phyloP scores from a whole-genome alignment of 2,329 filamentous ascomycete genomes.

The Trichoderma sp. region DNA sequence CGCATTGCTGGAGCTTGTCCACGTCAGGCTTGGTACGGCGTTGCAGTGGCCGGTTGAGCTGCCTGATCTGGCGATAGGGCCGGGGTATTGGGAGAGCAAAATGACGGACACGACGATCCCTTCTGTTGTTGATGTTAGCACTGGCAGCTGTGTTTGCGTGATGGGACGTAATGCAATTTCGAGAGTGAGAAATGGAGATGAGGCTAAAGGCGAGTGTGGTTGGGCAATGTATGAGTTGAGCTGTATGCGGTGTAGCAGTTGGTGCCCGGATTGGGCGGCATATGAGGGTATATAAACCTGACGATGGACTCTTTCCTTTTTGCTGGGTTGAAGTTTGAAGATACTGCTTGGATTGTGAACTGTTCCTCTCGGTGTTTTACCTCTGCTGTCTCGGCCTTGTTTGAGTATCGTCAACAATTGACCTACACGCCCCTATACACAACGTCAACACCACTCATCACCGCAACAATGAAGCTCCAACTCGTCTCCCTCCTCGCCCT shows the following conservation, averaged over 20 bases:
- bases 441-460: background rate
- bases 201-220: background rate
- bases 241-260: background rate
- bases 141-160: background rate
- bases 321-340: too few relatives aligned
- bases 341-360: background rate
- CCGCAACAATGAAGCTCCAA: constrained; percentile 27
- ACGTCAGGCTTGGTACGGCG: background rate
- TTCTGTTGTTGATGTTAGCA: background rate
- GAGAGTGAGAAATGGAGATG: background rate
- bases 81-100: background rate
- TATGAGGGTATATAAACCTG: constrained; percentile 8
- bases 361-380: background rate
- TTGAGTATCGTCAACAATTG: background rate
- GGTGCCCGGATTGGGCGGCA: background rate
- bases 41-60: background rate
- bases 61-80: constrained; percentile 14
- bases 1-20: background rate
- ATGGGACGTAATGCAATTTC: background rate
- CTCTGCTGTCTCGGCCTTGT: background rate
- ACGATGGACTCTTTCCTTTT: background rate
- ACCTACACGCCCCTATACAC: background rate
- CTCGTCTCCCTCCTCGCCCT: constrained; percentile 32
- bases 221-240: background rate
- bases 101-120: background rate